A percentile compares a stretch with the other conserved stretches of the same genome.
These are phyloP conservation scores for Brassica rapa DNA, from an alignment of 345 rosid species.

Conservation along the genomic window DNA sequence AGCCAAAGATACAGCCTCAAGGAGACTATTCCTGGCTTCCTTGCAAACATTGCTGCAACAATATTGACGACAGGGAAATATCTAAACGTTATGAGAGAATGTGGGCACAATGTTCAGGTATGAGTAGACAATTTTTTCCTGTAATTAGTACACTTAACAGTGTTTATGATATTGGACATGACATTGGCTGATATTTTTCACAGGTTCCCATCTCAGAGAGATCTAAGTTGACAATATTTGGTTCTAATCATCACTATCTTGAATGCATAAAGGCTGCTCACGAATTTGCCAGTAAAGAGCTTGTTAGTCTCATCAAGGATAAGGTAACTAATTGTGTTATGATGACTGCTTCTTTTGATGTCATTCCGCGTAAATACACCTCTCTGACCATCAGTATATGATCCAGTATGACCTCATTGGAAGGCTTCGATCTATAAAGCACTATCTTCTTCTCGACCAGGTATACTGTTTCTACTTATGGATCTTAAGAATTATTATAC, in stretches of 20 bases:
- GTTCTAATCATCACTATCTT: conserved; percentile 90
- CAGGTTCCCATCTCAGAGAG: conserved; percentile 86
- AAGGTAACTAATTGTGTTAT: conserved; percentile 50
- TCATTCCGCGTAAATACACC: background rate
- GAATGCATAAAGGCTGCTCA: conserved; percentile 91
- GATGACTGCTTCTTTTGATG: conserved; percentile 20
- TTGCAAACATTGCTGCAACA: conserved; percentile 85
- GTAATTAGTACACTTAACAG: conserved; percentile 4
- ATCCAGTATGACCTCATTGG: conserved; percentile 86
- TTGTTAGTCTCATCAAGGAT: conserved; percentile 77
- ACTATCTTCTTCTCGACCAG: conserved; percentile 98
- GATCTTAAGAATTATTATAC: conserved; percentile 14
- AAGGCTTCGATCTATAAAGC: conserved; percentile 88
- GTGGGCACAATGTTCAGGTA: conserved; percentile 97
- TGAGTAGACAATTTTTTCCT: conserved; percentile 2
- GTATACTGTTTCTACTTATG: conserved; percentile 44
- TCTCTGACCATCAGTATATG: conserved; percentile 32
- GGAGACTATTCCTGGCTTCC: conserved; percentile 95
- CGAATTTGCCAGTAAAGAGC: conserved; percentile 87
- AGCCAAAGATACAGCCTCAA: conserved; percentile 84
- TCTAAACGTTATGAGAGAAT: conserved; percentile 97
- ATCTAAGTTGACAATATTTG: conserved; percentile 79
- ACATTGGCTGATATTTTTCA: conserved; percentile 5
- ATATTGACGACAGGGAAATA: conserved; percentile 96
- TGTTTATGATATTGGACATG: conserved; percentile 16